These are phyloP conservation scores for Colletotrichum sp. DNA, from an alignment of 2,329 filamentous ascomycete genomes.

Conservation along the genomic window DNA sequence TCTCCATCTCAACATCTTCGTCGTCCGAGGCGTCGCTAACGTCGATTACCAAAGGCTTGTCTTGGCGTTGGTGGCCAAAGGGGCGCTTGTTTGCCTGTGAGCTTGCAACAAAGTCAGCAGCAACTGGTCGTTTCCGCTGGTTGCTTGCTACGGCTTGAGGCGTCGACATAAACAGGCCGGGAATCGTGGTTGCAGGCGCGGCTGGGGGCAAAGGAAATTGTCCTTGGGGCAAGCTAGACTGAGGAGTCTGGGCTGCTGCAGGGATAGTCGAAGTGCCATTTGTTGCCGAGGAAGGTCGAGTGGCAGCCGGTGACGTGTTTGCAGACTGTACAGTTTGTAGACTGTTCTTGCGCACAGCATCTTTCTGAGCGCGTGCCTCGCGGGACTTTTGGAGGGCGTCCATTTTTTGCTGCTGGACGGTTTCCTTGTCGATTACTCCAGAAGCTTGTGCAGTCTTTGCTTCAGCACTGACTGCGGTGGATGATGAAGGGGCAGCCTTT, in stretches of 20 bases:
- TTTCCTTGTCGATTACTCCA: constrained; percentile 68
- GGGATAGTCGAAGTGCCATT: neutral
- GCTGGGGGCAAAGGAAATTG: neutral
- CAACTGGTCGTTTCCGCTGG: constrained; percentile 54
- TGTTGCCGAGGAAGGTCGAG: neutral
- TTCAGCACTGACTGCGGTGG: neutral
- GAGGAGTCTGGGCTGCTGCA: neutral
- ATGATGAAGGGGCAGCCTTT: constrained; percentile 38
- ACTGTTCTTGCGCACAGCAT: constrained; percentile 24
- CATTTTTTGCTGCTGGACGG: constrained; percentile 76
- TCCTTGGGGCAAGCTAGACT: neutral
- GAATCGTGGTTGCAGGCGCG: constrained; percentile 31
- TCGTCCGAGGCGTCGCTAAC: constrained; percentile 75
- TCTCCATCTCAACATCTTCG: constrained; percentile 71
- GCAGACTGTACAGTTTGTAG: neutral
- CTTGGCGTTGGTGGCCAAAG: constrained; percentile 61
- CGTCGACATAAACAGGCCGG: constrained; percentile 39
- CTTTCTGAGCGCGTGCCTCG: constrained; percentile 42
- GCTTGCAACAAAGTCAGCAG: constrained; percentile 72
- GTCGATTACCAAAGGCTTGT: constrained; percentile 77
- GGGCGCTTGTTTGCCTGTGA: constrained; percentile 59
- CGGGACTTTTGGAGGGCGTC: constrained; percentile 71
- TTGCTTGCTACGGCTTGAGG: constrained; percentile 26
- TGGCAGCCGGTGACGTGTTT: neutral
- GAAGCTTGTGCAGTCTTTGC: constrained; percentile 2